Evolutionary conservation across 257 asterid genomes (phyloP).

Genomic region (Linaria vulgaris): DNA sequence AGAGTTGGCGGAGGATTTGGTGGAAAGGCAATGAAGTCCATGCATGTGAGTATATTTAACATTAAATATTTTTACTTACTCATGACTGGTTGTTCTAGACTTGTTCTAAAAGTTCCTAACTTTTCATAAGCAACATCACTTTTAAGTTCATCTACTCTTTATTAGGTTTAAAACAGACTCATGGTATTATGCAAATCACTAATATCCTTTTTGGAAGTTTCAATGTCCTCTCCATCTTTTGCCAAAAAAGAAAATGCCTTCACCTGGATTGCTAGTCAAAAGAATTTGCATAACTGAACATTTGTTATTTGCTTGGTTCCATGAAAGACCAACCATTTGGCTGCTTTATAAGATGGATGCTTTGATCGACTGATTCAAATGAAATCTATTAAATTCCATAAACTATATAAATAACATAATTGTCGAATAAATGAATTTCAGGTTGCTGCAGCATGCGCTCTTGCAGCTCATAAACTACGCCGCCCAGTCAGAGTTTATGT

Average conservation of each 20-base stretch:
- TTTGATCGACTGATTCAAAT: background rate
- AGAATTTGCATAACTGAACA: background rate
- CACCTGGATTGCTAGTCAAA: background rate
- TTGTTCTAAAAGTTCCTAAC: background rate
- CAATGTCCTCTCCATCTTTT: background rate
- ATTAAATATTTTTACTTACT: background rate
- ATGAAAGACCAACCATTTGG: background rate
- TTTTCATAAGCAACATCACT: too few species aligned
- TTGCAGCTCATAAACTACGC: constrained; percentile 65
- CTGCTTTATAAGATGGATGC: background rate
- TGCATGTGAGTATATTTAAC: constrained; percentile 45
- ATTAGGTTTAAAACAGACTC: background rate
- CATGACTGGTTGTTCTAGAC: background rate
- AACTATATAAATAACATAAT: background rate
- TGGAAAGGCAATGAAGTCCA: constrained; percentile 54
- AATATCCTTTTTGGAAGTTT: too few species aligned
- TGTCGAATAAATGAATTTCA: constrained; percentile 20
- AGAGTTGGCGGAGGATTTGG: constrained; percentile 82
- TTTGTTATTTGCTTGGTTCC: background rate
- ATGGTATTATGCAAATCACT: background rate
- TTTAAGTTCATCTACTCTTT: background rate
- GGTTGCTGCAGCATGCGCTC: constrained; percentile 78
- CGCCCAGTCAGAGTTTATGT: constrained; percentile 62
- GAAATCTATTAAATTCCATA: background rate
- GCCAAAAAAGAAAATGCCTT: background rate